Conservation (phyloP, 192 early-diverging fungal genomes). For the Coemansia sp. region DNA sequence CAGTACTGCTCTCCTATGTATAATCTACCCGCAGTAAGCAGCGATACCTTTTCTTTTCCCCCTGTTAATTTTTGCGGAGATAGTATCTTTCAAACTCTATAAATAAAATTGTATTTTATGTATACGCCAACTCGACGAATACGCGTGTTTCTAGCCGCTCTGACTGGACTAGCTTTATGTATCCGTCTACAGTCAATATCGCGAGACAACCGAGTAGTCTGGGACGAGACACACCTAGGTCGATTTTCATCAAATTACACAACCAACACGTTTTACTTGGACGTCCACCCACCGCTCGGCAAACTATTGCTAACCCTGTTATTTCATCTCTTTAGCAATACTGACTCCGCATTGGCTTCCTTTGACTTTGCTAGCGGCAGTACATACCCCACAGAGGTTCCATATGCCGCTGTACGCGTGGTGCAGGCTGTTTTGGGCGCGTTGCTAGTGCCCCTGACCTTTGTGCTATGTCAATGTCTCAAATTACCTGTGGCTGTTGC, state of each 20-base stretch:
- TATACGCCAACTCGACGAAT: neutral
- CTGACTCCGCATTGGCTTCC: constrained; percentile 69
- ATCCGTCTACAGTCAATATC: constrained; percentile 60
- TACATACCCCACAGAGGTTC: constrained; percentile 84
- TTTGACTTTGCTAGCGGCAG: constrained; percentile 83
- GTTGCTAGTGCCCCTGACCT: constrained; percentile 77
- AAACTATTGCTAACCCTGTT: constrained; percentile 71
- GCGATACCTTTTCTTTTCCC: too few species aligned
- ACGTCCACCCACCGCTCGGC: constrained; percentile 95
- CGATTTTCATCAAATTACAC: constrained; percentile 94
- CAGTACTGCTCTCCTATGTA: neutral
- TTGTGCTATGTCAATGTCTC: constrained; percentile 53
- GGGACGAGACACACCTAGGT: constrained; percentile 98
- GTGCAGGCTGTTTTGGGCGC: constrained; percentile 78
- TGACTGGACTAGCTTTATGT: constrained; percentile 12
- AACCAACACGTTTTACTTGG: constrained; percentile 90
- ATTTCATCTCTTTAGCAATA: constrained; percentile 60
- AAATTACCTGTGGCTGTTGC: constrained; percentile 12
- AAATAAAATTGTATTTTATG: neutral
- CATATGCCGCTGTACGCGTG: constrained; percentile 78
- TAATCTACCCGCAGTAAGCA: neutral
- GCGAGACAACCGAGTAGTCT: constrained; percentile 63
- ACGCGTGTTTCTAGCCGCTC: constrained; percentile 3
- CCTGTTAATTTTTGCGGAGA: neutral
- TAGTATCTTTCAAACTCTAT: neutral